Base-by-base conservation (phyloP, 1,284 basidiomycete species). In the Ganoderma leucocontextum region DNA sequence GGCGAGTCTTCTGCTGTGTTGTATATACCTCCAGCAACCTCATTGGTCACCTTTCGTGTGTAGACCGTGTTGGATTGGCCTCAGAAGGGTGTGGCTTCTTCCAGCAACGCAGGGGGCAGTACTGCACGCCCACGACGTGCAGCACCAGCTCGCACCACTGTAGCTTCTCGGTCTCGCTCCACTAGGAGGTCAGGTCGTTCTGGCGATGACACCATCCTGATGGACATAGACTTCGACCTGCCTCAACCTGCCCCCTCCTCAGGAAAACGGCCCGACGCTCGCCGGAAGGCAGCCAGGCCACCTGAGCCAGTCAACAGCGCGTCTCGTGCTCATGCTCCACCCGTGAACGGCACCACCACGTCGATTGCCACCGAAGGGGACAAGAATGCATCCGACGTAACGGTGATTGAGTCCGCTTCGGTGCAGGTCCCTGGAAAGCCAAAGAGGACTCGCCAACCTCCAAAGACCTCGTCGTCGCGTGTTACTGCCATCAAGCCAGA, bases 241-340 rank as follows among this genome's bases (percentile, higher is more conserved):
- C 62, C 70, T 15, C 60, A 66, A 10, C 64, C 70, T 19, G 63
- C 65, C 13, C 41, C 69, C 44, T 69, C 64, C 12, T 72, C 71
- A 22, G 71, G 71, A 0, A 72, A 71, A 52, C 72, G 66, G 12
- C 72, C 68, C 4, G 67, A 68, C 42, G 70, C 68, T 8, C 67
- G 72, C 12, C 70, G 74, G 36, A 67, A 69, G 57, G 70, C 66
- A n/a, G 67, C 69, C 35, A 42, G 70, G 12, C 71, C 69, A 60
- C 60, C 65, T 8, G 69, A 67, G 35, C 7, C 64, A 15, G 42
- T 44, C 8, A 59, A 22, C 1, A 55, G 19, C 44, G 19, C 39
- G 9, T 13, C 35, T n/a, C 47, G 39, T 15, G 8, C 47, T n/a
- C 47, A 44, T 15, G 8, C 47, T 53, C 44, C 64, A 4, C 42